Percentiles rank a stretch among this genome's conserved stretches.
phyloP scores from a whole-genome alignment of 768 basidiomycete genomes.

The Suillus discolor region DNA sequence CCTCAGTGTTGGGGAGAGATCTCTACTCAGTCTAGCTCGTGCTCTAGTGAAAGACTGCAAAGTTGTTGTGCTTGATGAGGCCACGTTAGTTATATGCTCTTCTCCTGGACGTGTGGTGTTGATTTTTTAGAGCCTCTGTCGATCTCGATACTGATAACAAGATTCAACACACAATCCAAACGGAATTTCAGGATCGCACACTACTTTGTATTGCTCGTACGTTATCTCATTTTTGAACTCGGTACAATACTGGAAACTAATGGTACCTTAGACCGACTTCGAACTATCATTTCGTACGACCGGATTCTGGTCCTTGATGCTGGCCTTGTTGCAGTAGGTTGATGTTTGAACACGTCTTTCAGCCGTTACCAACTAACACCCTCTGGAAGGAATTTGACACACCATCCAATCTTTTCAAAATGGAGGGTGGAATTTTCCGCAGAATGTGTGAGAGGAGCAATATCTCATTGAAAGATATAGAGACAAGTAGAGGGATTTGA shows the following conservation, averaged over 20 bases:
- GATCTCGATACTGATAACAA: slow-evolving; percentile 53
- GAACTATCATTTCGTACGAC: slow-evolving; percentile 64
- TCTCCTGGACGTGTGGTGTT: slow-evolving; percentile 25
- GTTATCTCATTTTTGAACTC: slow-evolving; percentile 28
- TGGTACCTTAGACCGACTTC: slow-evolving; percentile 38
- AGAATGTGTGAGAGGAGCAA: slow-evolving; percentile 59
- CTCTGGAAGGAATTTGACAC: slow-evolving; percentile 56
- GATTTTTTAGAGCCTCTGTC: slow-evolving; percentile 33
- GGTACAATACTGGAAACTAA: background rate
- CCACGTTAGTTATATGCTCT: slow-evolving; percentile 18
- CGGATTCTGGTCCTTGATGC: slow-evolving; percentile 69
- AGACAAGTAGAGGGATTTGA: slow-evolving; percentile 4
- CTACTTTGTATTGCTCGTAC: slow-evolving; percentile 50
- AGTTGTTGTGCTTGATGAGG: slow-evolving; percentile 53
- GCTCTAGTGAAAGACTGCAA: slow-evolving; percentile 54
- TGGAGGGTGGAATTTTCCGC: slow-evolving; percentile 54
- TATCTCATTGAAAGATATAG: slow-evolving; percentile 51
- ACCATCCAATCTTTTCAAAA: slow-evolving; percentile 39
- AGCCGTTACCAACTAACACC: background rate
- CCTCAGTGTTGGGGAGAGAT: slow-evolving; percentile 48
- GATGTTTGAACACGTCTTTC: background rate
- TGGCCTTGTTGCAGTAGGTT: slow-evolving; percentile 55
- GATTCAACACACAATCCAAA: slow-evolving; percentile 49
- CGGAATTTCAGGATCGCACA: slow-evolving; percentile 49
- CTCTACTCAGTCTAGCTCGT: slow-evolving; percentile 53